Evolutionary conservation across 2,329 filamentous ascomycete species (phyloP).

Genomic region (Penicillium sumatraense): DNA sequence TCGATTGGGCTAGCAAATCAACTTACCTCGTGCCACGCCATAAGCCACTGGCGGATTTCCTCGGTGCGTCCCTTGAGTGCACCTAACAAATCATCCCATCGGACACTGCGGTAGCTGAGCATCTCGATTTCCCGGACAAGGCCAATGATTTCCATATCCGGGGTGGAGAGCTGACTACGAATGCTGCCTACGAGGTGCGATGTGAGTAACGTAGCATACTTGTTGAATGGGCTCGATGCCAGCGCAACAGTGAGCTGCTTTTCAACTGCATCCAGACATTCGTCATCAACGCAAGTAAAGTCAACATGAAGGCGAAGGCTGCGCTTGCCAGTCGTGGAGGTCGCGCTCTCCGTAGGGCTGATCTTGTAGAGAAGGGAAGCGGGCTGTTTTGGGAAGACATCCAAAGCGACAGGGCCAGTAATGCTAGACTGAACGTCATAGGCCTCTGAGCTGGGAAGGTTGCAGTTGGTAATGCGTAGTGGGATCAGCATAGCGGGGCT

Average conservation of each 20-base stretch:
- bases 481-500: constrained; percentile 78
- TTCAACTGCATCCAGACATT: constrained; percentile 61
- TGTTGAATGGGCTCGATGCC: constrained; percentile 50
- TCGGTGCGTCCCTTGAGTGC: constrained; percentile 53
- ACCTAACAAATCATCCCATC: constrained; percentile 59
- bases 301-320: constrained; percentile 66
- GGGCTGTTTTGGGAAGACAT: constrained; percentile 80
- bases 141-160: constrained; percentile 59
- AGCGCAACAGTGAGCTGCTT: constrained; percentile 53
- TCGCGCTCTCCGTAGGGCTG: constrained; percentile 35
- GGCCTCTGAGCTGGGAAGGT: constrained; percentile 70
- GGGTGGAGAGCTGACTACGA: constrained; percentile 50
- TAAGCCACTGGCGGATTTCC: constrained; percentile 57
- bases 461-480: constrained; percentile 72
- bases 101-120: constrained; percentile 55
- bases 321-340: constrained; percentile 27
- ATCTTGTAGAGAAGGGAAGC: constrained; percentile 82
- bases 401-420: constrained; percentile 51
- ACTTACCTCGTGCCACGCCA: constrained; percentile 61
- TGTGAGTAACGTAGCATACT: constrained; percentile 56
- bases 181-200: constrained; percentile 55
- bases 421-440: constrained; percentile 60
- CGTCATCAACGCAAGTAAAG: constrained; percentile 77
- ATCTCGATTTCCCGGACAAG: constrained; percentile 59
- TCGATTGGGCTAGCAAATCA: constrained; percentile 14